Base-by-base conservation (phyloP, 2,329 filamentous ascomycete genomes). In the Aspergillus ibericus region DNA sequence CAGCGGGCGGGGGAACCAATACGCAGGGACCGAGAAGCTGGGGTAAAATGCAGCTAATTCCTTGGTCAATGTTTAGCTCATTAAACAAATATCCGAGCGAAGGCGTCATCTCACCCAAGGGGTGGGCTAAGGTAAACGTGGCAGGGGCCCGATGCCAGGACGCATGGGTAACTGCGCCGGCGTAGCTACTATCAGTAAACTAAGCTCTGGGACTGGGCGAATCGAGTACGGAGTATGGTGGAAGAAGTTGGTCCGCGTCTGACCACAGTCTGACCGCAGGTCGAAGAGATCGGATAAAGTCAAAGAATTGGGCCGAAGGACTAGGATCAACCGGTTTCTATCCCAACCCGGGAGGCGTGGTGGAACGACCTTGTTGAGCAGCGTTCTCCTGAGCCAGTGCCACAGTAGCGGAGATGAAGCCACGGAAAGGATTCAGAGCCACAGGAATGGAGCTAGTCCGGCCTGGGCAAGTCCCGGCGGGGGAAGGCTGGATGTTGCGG, bases 401-500 rank as follows among this genome's bases (percentile, higher is more conserved):
- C 9, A n/a, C 15, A 5, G 38, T 27, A 16, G 44, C n/a, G 22
- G 34, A 56, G 47, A 58, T 54, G 32, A 58, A 49, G 50, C 56
- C 50, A 58, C 51, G 38, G 51, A 16, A 56, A 22, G 47, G 51
- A 34, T 29, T 44, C 34, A 20, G 49, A 58, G 55, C 56, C 51
- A 55, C 47, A 52, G 61, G 46, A 49, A 57, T 27, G 3, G 42
- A 15, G 44, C 62, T 62, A 59, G 55, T 20, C 57, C 51, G 22
- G 44, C 58, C 61, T 18, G 60, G 66, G 65, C 59, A 69, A 66
- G 65, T 66, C 69, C 68, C 70, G 68, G 70, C 63, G 70, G 70
- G 63, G 70, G 59, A 58, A 57, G 20, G 36, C n/a, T n/a, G 34
- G 34, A 29, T 42, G 51, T 56, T 58, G 62, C 55, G 56, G 58